Percentiles rank a stretch among this genome's conserved stretches.
These are phyloP conservation scores for Chaetomium olivaceum DNA, from an alignment of 2,329 filamentous ascomycete genomes.

Conservation along the genomic window DNA sequence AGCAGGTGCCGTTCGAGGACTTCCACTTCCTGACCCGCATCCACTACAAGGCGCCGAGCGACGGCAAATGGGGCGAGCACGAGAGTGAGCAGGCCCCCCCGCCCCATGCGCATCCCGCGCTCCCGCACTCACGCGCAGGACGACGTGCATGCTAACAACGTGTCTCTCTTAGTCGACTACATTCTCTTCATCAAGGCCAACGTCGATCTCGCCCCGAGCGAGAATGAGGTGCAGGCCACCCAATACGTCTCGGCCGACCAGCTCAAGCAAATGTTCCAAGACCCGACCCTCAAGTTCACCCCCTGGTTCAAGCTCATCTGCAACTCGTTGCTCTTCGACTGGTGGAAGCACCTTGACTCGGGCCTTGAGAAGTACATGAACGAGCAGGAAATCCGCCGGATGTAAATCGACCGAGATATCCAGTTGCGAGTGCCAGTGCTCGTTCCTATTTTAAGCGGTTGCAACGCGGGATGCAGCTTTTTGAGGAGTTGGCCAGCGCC, in stretches of 20 bases:
- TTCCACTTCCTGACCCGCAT: slow-evolving; percentile 96
- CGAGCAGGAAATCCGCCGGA: slow-evolving; percentile 84
- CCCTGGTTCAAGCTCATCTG: slow-evolving; percentile 99
- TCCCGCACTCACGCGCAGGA: slow-evolving; percentile 5
- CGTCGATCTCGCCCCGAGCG: slow-evolving; percentile 78
- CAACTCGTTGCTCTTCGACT: slow-evolving; percentile 95
- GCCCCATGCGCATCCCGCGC: not conserved
- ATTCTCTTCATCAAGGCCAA: slow-evolving; percentile 97
- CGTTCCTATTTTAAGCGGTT: not conserved
- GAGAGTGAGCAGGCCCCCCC: slow-evolving; percentile 67
- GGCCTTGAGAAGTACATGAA: slow-evolving; percentile 83
- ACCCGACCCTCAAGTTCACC: slow-evolving; percentile 81
- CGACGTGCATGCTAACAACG: slow-evolving; percentile 19
- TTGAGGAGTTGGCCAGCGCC: not conserved
- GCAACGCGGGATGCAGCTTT: not conserved
- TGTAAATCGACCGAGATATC: slow-evolving; percentile 47
- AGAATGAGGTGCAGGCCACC: slow-evolving; percentile 85
- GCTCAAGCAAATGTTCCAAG: slow-evolving; percentile 81
- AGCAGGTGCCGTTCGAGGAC: slow-evolving; percentile 85
- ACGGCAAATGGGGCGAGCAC: slow-evolving; percentile 98
- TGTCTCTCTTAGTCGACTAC: slow-evolving; percentile 73
- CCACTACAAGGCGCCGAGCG: slow-evolving; percentile 95
- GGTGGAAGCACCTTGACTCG: slow-evolving; percentile 85
- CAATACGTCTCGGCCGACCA: slow-evolving; percentile 81
- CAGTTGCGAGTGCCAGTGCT: not conserved